These are phyloP conservation scores for Mycosarcoma mackinlayi DNA, from an alignment of 1,284 basidiomycete genomes.

Conservation along the genomic window DNA sequence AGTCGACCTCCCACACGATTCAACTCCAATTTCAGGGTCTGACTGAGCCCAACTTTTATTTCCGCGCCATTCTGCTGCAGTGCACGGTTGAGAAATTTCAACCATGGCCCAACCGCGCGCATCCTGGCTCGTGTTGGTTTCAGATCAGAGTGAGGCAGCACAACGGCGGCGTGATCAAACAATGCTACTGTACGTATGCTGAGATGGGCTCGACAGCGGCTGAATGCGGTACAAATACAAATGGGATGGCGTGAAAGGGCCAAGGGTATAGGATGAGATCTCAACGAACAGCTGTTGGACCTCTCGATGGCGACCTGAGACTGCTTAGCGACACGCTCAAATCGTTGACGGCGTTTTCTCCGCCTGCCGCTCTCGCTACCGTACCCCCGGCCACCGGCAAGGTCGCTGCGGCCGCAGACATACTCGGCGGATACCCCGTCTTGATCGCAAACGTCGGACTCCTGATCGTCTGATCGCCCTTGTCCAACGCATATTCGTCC, in stretches of 20 bases:
- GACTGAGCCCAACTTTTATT: background rate
- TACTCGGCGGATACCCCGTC: conserved; percentile 49
- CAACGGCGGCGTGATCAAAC: too few species aligned
- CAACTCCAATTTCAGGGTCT: conserved; percentile 13
- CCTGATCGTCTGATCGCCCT: conserved; percentile 12
- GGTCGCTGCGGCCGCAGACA: conserved; percentile 25
- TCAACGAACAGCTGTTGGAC: conserved; percentile 1
- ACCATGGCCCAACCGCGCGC: conserved; percentile 12
- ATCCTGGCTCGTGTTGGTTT: too few species aligned
- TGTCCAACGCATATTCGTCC: conserved; percentile 75
- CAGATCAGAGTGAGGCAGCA: too few species aligned
- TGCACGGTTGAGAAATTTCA: too few species aligned
- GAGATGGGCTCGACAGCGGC: too few species aligned
- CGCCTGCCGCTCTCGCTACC: too few species aligned
- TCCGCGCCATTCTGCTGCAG: too few species aligned
- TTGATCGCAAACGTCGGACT: conserved; percentile 52
- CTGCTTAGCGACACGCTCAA: background rate
- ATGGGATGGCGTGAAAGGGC: background rate
- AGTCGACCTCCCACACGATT: background rate
- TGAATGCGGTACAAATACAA: too few species aligned
- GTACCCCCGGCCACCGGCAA: too few species aligned
- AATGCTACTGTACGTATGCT: too few species aligned
- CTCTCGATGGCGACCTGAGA: conserved; percentile 4
- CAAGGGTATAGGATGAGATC: conserved; percentile 2
- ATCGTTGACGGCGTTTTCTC: background rate